Conservation (phyloP, 805 yeast genomes). For the Komagataella pseudopastoris region DNA sequence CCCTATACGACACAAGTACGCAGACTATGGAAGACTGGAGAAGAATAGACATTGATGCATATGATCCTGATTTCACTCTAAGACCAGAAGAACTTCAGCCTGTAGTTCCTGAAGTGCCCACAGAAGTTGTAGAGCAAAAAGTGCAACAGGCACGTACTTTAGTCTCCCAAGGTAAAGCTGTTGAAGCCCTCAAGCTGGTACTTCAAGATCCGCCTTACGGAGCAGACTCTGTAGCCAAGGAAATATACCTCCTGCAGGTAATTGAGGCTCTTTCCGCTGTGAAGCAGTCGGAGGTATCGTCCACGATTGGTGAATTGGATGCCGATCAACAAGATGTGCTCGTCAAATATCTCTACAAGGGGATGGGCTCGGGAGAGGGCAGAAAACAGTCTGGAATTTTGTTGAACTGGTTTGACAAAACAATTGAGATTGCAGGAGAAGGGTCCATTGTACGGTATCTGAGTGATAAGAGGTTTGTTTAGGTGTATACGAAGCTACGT, state of each 20-base stretch:
- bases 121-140: constrained; percentile 39
- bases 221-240: constrained; percentile 45
- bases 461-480: constrained; percentile 35
- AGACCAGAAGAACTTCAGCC: constrained; percentile 52
- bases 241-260: constrained; percentile 37
- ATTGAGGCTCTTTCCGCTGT: constrained; percentile 60
- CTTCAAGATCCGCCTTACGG: constrained; percentile 77
- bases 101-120: constrained; percentile 32
- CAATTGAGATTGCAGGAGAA: constrained; percentile 72
- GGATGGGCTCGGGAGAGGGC: constrained; percentile 67
- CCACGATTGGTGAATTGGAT: constrained; percentile 43
- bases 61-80: constrained; percentile 68
- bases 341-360: constrained; percentile 74
- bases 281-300: constrained; percentile 52
- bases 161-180: constrained; percentile 59
- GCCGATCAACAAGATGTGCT: constrained; percentile 62
- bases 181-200: constrained; percentile 49
- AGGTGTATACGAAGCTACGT: neutral
- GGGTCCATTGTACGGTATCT: constrained; percentile 82
- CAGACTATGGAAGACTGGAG: constrained; percentile 68
- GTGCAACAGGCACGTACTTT: constrained; percentile 45
- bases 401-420: constrained; percentile 86
- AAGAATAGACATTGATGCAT: constrained; percentile 86
- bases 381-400: constrained; percentile 79
- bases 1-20: neutral